Conservation (phyloP, 345 rosid species). For the Mangifera indica region DNA sequence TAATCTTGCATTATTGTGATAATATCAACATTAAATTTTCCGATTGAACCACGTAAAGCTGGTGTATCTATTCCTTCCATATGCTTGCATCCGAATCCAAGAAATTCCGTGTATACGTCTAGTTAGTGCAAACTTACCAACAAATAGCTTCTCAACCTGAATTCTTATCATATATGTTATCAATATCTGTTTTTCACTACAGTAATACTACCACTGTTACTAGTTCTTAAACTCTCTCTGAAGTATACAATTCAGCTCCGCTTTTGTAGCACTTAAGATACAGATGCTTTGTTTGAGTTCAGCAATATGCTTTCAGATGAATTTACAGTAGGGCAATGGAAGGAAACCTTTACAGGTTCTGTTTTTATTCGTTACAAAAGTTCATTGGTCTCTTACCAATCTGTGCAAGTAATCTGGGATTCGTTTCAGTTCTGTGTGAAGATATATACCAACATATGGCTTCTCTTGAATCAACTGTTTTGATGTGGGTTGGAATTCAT, state of each 20-base stretch:
- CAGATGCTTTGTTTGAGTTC: conserved; percentile 13
- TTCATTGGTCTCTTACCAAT: conserved; percentile 9
- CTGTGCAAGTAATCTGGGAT: conserved; percentile 37
- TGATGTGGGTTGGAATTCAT: neutral
- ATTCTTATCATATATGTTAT: too few species aligned
- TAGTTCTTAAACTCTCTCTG: conserved; percentile 25
- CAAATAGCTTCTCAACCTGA: too few species aligned
- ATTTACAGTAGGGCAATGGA: neutral
- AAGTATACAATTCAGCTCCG: conserved; percentile 21
- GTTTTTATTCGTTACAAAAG: neutral
- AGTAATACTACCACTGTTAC: neutral
- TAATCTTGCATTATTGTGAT: too few species aligned
- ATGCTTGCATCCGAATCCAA: too few species aligned
- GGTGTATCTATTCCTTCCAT: too few species aligned
- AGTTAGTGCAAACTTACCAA: too few species aligned
- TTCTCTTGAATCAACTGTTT: neutral
- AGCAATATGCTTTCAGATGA: neutral
- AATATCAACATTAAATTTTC: too few species aligned
- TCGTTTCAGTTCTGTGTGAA: neutral
- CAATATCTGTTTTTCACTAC: neutral
- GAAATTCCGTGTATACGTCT: too few species aligned
- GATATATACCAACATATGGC: neutral
- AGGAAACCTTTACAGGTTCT: conserved; percentile 12
- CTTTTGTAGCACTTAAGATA: conserved; percentile 7
- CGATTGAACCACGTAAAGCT: too few species aligned